Percentiles rank a stretch among this genome's conserved stretches.
Conservation (phyloP, 208 protist species). For the Crithidia thermophila region DNA sequence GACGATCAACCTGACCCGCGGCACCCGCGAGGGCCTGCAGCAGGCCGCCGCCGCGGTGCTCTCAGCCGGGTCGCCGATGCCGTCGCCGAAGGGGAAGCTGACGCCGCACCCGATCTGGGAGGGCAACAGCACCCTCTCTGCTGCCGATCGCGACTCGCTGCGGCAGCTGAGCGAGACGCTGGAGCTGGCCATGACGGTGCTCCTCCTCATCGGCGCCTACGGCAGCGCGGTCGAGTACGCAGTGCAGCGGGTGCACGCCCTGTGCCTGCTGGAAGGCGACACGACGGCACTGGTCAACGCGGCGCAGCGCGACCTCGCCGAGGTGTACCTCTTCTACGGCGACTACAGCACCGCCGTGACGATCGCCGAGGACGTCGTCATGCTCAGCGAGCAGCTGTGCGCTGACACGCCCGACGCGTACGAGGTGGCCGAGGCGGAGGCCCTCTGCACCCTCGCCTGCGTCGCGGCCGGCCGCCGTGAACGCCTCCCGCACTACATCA, state of each 20-base stretch:
- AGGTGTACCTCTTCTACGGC: constrained; percentile 52
- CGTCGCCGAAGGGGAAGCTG: not conserved
- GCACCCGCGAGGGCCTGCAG: constrained; percentile 52
- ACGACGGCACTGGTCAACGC: constrained; percentile 45
- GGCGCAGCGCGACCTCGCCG: constrained; percentile 51
- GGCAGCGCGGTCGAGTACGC: constrained; percentile 46
- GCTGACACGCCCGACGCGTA: constrained; percentile 26
- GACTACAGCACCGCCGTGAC: constrained; percentile 41
- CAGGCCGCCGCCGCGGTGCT: constrained; percentile 38
- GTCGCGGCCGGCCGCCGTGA: constrained; percentile 27
- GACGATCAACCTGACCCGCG: constrained; percentile 41
- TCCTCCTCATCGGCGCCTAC: constrained; percentile 43
- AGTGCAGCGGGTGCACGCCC: constrained; percentile 58
- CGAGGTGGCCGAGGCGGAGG: constrained; percentile 43
- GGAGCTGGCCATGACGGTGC: constrained; percentile 41
- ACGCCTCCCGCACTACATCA: constrained; percentile 24
- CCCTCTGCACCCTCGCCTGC: constrained; percentile 30
- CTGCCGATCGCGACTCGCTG: constrained; percentile 31
- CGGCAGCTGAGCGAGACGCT: constrained; percentile 36
- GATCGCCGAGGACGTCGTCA: constrained; percentile 57
- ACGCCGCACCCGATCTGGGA: not conserved
- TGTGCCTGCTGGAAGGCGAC: constrained; percentile 49
- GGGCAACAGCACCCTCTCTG: constrained; percentile 6
- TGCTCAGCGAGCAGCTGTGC: constrained; percentile 46
- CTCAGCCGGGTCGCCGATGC: not conserved